Evolutionary conservation across 23 red algal species (phyloP).

Genomic region (Pyropia haitanensis): DNA sequence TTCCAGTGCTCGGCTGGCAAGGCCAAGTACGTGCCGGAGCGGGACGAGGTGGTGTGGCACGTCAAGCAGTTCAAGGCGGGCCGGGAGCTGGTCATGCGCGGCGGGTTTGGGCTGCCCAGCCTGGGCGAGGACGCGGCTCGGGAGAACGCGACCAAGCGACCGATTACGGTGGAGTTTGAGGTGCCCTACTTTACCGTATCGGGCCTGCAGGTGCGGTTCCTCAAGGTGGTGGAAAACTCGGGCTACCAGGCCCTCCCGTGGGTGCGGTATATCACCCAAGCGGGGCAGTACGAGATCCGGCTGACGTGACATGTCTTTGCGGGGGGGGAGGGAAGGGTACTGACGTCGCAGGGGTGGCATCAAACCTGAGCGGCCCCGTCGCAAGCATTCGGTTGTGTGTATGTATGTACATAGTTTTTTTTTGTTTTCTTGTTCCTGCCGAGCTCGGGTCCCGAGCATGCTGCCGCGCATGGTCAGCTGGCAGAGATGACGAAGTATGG

Average conservation of each 20-base stretch:
- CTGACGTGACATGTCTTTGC: slow-evolving; percentile 8
- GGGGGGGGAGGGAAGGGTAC: too few species aligned
- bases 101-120: slow-evolving; percentile 76
- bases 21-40: slow-evolving; percentile 87
- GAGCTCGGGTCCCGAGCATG: too few species aligned
- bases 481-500: too few species aligned
- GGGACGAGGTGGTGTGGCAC: slow-evolving; percentile 82
- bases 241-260: slow-evolving; percentile 87
- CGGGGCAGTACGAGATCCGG: slow-evolving; percentile 85
- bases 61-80: slow-evolving; percentile 88
- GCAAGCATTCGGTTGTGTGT: too few species aligned
- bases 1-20: slow-evolving; percentile 82
- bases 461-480: too few species aligned
- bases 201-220: slow-evolving; percentile 88
- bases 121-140: slow-evolving; percentile 49
- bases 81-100: slow-evolving; percentile 68
- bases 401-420: too few species aligned
- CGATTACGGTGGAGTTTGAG: slow-evolving; percentile 88
- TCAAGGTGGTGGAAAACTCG: slow-evolving; percentile 82
- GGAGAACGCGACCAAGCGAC: slow-evolving; percentile 57
- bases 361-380: too few species aligned
- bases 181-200: slow-evolving; percentile 95
- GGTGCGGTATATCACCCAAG: slow-evolving; percentile 91
- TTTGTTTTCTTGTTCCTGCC: too few species aligned
- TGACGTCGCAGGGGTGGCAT: too few species aligned